Evolutionary conservation across 208 protist genomes (phyloP), one percentile per base, ranked within the genome.

Genomic region (Phytomonas serpens): DNA sequence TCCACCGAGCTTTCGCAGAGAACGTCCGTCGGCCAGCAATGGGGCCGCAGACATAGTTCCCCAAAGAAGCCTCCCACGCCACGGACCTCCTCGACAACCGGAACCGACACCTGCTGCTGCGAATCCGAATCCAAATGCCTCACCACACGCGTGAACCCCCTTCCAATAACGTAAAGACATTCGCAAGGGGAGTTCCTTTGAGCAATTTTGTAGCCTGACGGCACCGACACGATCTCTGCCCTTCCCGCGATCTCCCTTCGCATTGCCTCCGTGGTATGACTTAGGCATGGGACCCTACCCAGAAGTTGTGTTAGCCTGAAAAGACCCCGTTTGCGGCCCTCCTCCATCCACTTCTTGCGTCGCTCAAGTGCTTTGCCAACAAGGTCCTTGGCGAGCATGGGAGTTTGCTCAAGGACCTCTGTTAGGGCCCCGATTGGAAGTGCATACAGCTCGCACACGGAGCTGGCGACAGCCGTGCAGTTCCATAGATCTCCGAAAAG

Each of bases 391-490:
- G 72, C 81, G 37, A 88, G 52, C 31, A 85, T 72, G 33, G 78
- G 82, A 73, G 90, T 86, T 77, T 91, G 92, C 42, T 74, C 57
- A 36, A 95, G 73, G 34, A 82, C 82, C 37, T 86, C 84, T 64
- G 69, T 32, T 3, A 77, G 69, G 19, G 38, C 67, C n/a, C 14
- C 1, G 27, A 70, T 6, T 31, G 42, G 5, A 42, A 96, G 77
- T 27, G 78, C 76, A 73, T 96, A 96, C 36, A 96, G 72, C 77
- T 96, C 90, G 67, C 87, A 92, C 73, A 96, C 78, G 29, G 80
- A 78, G 37, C 75, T 78, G 9, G 86, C 79, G 40, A 94, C 77
- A 37, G 89, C 82, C 51, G 83, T 83, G 71, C 75, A 89, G 71
- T 85, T 94, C 65, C 89, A 87, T 61, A 80, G 81, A 67, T 94